Evolutionary conservation across 2,329 filamentous ascomycete species (phyloP), one percentile per base, ranked within the genome.

Genomic region (Leptosphaerulina australis): DNA sequence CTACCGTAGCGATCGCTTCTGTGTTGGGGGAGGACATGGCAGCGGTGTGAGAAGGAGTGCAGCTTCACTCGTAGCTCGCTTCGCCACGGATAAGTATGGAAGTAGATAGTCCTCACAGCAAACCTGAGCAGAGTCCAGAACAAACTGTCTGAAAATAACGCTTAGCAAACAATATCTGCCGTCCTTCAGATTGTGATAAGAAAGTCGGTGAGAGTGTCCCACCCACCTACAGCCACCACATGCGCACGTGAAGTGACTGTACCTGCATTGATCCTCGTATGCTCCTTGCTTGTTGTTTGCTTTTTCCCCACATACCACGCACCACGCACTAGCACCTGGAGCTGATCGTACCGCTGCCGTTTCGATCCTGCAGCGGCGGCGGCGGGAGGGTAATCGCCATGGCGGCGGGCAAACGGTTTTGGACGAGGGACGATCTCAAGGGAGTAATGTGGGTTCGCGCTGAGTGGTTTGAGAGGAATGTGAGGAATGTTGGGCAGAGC

Each of bases 21-120:
- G 11, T 6, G 18, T 48, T 18, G 38, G 20, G 44, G 15, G 6
- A 6, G 7, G 8, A 8, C 18, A 3, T 8, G 18, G 25, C 39
- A 53, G 39, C 50, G 44, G 50, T 49, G 50, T 53, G 36, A 41
- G 50, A 25, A 29, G 15, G 10, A 4, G 5, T 11, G 40, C 31
- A 44, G 40, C 40, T 31, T 41, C 25, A 21, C 26, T 30, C 24
- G 5, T 3, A 20, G 37, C 37, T 21, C 11, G 18, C 20, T 21
- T 21, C 15, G 14, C n/a, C 3, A 5, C 21, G n/a, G n/a, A 11
- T 9, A n/a, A 8, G 11, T 35, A 17, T 15, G n/a, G 30, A 7
- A n/a, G 25, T 29, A 29, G 24, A 29, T 20, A 20, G 24, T 20
- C 8, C 8, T 38, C 36, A 39, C n/a, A 11, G 17, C 14, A 21